Evolutionary conservation across 2,329 filamentous ascomycete species (phyloP).

Genomic region (Pseudocercospora fuligena): DNA sequence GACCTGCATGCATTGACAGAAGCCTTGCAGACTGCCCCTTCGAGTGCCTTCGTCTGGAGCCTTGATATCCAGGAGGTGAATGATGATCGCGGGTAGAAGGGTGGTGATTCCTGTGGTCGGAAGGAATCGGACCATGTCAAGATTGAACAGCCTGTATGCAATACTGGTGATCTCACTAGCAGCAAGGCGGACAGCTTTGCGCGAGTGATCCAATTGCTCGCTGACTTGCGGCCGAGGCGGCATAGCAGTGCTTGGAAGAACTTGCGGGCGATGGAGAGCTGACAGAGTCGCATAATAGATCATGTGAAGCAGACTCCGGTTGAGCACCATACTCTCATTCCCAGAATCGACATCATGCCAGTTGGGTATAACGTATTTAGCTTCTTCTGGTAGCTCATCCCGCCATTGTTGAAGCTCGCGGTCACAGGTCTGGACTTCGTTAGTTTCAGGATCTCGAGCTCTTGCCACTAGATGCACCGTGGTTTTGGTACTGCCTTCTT

Average conservation of each 20-base stretch:
- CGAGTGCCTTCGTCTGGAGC: constrained; percentile 74
- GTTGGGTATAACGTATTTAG: constrained; percentile 66
- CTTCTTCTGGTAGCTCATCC: constrained; percentile 70
- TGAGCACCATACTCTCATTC: constrained; percentile 66
- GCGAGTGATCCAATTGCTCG: constrained; percentile 80
- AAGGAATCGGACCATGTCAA: constrained; percentile 76
- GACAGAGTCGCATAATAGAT: constrained; percentile 91
- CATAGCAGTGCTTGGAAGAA: constrained; percentile 70
- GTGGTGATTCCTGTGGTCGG: constrained; percentile 91
- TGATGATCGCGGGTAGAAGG: constrained; percentile 89
- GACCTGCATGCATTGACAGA: constrained; percentile 90
- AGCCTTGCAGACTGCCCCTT: constrained; percentile 75
- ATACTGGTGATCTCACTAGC: constrained; percentile 86
- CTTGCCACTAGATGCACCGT: constrained; percentile 92
- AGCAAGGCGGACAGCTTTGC: constrained; percentile 79
- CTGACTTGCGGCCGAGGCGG: constrained; percentile 54
- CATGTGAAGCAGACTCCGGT: constrained; percentile 89
- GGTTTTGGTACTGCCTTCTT: constrained; percentile 70
- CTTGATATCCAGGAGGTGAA: constrained; percentile 91
- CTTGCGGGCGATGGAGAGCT: constrained; percentile 87
- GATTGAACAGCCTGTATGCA: constrained; percentile 73
- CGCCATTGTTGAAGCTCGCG: constrained; percentile 79
- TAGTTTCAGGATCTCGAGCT: constrained; percentile 80
- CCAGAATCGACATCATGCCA: constrained; percentile 61
- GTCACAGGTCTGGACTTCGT: constrained; percentile 79